phyloP scores from a whole-genome alignment of 306 rosid species.

The Ormosia semicastrata region DNA sequence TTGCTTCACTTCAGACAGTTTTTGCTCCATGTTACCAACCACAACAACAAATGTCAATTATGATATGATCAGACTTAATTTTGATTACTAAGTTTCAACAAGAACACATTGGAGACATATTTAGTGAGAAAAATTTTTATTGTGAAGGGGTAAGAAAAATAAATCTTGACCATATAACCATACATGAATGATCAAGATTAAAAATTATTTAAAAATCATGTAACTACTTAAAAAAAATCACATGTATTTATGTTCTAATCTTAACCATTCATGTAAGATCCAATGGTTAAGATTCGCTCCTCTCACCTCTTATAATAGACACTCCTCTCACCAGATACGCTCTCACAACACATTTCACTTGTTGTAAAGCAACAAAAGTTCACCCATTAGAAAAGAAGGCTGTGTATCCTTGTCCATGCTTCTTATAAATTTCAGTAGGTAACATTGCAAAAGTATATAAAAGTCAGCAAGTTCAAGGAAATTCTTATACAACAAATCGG shows the following conservation, averaged over 20 bases:
- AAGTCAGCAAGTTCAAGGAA: background rate
- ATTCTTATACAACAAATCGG: constrained; percentile 59
- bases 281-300: too few species aligned
- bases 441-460: background rate
- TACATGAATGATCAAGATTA: too few species aligned
- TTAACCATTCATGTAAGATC: too few species aligned
- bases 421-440: background rate
- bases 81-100: background rate
- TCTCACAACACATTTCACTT: background rate
- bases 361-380: background rate
- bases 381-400: background rate
- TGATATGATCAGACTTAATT: background rate
- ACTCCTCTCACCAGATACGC: too few species aligned
- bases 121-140: too few species aligned
- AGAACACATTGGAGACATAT: background rate
- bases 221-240: too few species aligned
- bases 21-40: background rate
- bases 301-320: too few species aligned
- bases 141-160: too few species aligned
- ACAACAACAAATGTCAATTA: background rate
- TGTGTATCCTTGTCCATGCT: background rate
- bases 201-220: too few species aligned
- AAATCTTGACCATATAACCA: too few species aligned
- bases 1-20: too few species aligned
- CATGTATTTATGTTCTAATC: too few species aligned